Evolutionary conservation across 306 rosid genomes (phyloP).

Genomic region (Malus domestica): DNA sequence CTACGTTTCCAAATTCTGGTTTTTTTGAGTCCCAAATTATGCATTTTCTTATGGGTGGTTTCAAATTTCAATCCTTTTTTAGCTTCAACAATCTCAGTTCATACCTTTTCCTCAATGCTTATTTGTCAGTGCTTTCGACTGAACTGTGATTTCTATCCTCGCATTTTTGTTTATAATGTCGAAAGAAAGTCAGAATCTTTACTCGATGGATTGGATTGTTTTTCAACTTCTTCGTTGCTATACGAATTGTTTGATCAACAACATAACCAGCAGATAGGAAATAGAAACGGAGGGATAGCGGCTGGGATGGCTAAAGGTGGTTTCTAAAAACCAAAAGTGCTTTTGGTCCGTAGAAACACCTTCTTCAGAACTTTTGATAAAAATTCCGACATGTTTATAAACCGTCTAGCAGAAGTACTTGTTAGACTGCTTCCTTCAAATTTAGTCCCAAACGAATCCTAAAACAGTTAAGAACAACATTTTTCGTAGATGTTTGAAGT

Average conservation of each 20-base stretch:
- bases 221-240: neutral
- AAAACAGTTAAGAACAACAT: neutral
- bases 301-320: neutral
- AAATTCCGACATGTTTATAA: too few species aligned
- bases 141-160: neutral
- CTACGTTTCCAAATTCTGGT: neutral
- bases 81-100: neutral
- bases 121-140: neutral
- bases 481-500: neutral
- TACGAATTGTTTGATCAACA: neutral
- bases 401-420: too few species aligned
- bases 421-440: too few species aligned
- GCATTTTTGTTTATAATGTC: neutral
- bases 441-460: neutral
- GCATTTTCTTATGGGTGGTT: constrained; percentile 3
- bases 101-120: neutral
- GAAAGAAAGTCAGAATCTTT: neutral
- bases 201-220: neutral
- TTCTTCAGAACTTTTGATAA: too few species aligned
- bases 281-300: neutral
- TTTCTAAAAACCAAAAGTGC: too few species aligned
- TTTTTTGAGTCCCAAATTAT: neutral
- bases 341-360: too few species aligned
- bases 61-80: neutral
- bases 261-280: neutral